Evolutionary conservation across 768 basidiomycete genomes (phyloP).

Genomic region (Stropharia rugosoannulata): DNA sequence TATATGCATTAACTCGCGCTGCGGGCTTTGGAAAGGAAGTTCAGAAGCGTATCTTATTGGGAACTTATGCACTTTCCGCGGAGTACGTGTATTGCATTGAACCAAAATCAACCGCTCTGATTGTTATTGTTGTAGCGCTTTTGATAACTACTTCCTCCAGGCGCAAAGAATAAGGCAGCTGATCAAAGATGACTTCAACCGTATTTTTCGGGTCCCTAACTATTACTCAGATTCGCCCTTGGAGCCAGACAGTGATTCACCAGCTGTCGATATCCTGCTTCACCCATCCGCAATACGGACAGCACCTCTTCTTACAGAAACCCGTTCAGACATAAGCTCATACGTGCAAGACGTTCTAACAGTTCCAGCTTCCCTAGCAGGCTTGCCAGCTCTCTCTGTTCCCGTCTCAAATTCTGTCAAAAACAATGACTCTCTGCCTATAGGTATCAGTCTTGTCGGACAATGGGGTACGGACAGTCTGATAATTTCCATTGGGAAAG

Average conservation of each 20-base stretch:
- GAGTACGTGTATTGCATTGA: conserved; percentile 55
- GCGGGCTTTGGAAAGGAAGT: conserved; percentile 83
- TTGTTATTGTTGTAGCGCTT: conserved; percentile 58
- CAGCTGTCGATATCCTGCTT: conserved; percentile 74
- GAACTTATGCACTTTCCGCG: conserved; percentile 89
- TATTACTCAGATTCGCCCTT: conserved; percentile 30
- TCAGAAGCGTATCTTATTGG: conserved; percentile 81
- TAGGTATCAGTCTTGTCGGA: conserved; percentile 81
- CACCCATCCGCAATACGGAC: conserved; percentile 88
- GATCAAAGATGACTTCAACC: conserved; percentile 72
- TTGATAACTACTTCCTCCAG: conserved; percentile 95
- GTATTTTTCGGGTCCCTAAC: conserved; percentile 62
- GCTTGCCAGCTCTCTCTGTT: conserved; percentile 79
- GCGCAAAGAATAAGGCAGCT: conserved; percentile 78
- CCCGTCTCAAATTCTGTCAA: conserved; percentile 34
- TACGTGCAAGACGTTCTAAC: conserved; percentile 94
- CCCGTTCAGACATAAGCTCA: conserved; percentile 36
- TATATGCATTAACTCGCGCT: conserved; percentile 69
- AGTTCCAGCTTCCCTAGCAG: conserved; percentile 88
- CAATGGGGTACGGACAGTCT: conserved; percentile 81
- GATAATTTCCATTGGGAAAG: conserved; percentile 51
- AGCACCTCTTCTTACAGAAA: conserved; percentile 57
- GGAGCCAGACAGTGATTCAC: neutral
- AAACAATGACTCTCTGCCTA: conserved; percentile 58
- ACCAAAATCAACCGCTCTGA: neutral